Evolutionary conservation across 2,329 filamentous ascomycete genomes (phyloP).

Genomic region (Xylariales sp.): DNA sequence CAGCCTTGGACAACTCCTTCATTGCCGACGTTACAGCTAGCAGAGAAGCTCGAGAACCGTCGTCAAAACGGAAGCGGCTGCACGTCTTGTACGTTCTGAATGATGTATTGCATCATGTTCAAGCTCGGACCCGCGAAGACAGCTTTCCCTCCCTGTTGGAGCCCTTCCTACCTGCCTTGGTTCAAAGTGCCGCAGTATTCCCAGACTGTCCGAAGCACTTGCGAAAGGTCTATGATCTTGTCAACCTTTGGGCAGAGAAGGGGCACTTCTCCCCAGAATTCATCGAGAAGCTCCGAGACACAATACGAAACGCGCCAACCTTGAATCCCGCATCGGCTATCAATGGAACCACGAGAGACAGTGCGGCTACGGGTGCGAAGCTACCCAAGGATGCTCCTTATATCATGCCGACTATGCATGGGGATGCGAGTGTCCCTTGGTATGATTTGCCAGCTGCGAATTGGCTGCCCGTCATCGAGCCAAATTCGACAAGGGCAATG

Average conservation of each 20-base stretch:
- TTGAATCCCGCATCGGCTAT: constrained; percentile 13
- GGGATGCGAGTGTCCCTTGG: constrained; percentile 68
- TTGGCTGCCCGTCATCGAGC: constrained; percentile 73
- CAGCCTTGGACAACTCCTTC: constrained; percentile 61
- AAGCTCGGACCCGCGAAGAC: constrained; percentile 43
- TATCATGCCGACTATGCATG: constrained; percentile 70
- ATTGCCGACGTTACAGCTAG: constrained; percentile 23
- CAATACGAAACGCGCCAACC: constrained; percentile 39
- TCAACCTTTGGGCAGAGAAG: constrained; percentile 67
- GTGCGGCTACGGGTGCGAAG: constrained; percentile 21
- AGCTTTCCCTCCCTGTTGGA: constrained; percentile 54
- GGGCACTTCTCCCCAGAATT: constrained; percentile 54
- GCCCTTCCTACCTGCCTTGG: constrained; percentile 56
- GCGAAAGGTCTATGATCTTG: constrained; percentile 57
- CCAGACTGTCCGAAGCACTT: constrained; percentile 61
- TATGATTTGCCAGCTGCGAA: constrained; percentile 80
- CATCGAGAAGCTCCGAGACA: constrained; percentile 54
- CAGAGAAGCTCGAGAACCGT: constrained; percentile 40
- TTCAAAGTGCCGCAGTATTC: constrained; percentile 53
- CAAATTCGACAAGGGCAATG: constrained; percentile 71
- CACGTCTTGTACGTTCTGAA: constrained; percentile 75
- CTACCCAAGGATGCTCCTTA: constrained; percentile 58
- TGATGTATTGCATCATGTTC: constrained; percentile 70
- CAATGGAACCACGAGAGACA: constrained; percentile 20
- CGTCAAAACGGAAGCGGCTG: constrained; percentile 63